phyloP scores from a whole-genome alignment of 169 alveolate species.

The Amoebophrya sp. region DNA sequence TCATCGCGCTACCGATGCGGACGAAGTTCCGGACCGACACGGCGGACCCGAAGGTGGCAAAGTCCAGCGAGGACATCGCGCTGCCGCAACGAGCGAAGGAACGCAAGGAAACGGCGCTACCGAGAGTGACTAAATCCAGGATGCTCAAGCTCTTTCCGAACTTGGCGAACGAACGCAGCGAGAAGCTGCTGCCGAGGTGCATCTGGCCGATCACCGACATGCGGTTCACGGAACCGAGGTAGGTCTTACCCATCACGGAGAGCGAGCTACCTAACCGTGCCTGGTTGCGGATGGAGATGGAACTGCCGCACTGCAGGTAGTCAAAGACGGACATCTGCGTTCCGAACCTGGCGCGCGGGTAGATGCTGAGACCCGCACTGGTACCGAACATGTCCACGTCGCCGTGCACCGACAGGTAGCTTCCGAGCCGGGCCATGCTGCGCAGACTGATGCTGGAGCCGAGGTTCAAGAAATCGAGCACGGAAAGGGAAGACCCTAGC shows the following conservation, averaged over 20 bases:
- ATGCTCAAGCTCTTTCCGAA: constrained; percentile 12
- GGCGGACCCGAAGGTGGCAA: not conserved
- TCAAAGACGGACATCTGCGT: not conserved
- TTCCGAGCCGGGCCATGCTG: not conserved
- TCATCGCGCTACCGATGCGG: not conserved
- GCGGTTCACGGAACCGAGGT: not conserved
- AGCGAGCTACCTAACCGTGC: constrained; percentile 20
- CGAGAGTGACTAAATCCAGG: not conserved
- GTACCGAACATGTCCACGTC: not conserved
- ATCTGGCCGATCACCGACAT: not conserved
- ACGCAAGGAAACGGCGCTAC: not conserved
- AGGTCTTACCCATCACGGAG: not conserved
- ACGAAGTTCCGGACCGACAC: constrained; percentile 11
- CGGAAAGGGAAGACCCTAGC: not conserved
- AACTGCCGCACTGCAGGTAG: constrained; percentile 20
- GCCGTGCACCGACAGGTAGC: constrained; percentile 30
- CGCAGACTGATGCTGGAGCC: not conserved
- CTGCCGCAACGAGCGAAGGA: constrained; percentile 25
- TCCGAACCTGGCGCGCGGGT: not conserved
- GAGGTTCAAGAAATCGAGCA: not conserved
- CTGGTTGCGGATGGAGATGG: not conserved
- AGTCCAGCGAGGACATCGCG: not conserved
- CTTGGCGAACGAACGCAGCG: constrained; percentile 21
- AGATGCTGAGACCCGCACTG: not conserved
- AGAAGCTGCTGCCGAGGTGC: constrained; percentile 31